Evolutionary conservation across 768 basidiomycete genomes (phyloP), one percentile per base, ranked within the genome.

Genomic region (Auricularia auricula-judae): DNA sequence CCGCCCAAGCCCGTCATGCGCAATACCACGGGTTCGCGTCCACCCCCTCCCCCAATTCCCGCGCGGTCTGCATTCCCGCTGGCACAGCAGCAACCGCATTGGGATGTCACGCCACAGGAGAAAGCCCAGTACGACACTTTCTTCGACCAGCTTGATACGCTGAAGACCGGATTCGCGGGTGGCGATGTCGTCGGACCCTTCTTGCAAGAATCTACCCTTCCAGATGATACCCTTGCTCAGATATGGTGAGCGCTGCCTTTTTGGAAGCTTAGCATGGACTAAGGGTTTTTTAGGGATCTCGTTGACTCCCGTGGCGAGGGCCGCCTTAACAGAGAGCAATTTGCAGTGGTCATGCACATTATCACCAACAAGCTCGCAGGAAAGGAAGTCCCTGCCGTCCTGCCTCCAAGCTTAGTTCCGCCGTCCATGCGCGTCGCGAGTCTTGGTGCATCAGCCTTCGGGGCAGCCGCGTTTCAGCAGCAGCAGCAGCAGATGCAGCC

Each of bases 181-280:
- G 94, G 94, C 7, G 93, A 96, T 65, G 85, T 92, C 39, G 97
- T 93, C 7, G 97, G 97, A 3, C 93, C 92, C 3, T 98, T 98
- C 76, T 89, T 99, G 88, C 73, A 96, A 65, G 87, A 93, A 74
- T 95, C 93, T 36, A 86, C 89, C 58, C 76, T 99, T 58, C 81
- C 86, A 1, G 89, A 91, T 66, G 87, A 88, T 34, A 81, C 83
- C 33, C 81, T 99, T n/a, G 97, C 97, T 3, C 87, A 84, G 69
- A 79, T 99, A 61, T 99, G 97, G 96, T 96, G 71, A 62, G 87
- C 78, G 23, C 4, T 58, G 60, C 29, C 36, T 42, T 39, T 18
- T 18, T 51, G 8, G 39, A 14, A 42, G 39, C 18, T 8, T 51
- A 10, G 43, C 43, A 18, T 51, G 21, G 47, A 51, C 47, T 14